Conservation (phyloP, 768 basidiomycete genomes). For the Kondoa malvinella region DNA sequence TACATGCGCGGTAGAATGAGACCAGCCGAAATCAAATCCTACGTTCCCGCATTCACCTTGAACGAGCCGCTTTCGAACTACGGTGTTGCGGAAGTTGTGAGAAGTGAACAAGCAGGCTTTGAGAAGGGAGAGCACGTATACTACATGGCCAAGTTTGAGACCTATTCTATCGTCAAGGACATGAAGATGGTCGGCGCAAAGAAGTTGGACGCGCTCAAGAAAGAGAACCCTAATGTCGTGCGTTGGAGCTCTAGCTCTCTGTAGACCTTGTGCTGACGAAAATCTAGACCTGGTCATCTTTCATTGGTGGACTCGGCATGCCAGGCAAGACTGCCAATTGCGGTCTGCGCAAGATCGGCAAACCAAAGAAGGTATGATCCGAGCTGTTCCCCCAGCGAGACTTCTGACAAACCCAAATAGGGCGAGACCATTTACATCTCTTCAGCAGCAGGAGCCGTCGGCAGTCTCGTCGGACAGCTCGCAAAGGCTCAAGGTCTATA, state of each 20-base stretch:
- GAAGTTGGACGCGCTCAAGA: constrained; percentile 12
- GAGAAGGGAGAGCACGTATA: constrained; percentile 26
- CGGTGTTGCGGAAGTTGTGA: constrained; percentile 27
- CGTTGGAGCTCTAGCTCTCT: neutral
- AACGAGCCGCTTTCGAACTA: constrained; percentile 20
- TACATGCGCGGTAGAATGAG: constrained; percentile 28
- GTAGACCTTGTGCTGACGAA: neutral
- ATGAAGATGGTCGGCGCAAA: constrained; percentile 10
- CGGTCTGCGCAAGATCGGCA: neutral
- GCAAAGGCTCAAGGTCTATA: constrained; percentile 39
- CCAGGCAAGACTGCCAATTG: constrained; percentile 26
- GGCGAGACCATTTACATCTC: constrained; percentile 42
- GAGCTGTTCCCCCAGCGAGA: no score
- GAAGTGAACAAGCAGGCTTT: constrained; percentile 21
- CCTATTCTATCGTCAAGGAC: constrained; percentile 16
- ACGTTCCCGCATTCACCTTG: constrained; percentile 26
- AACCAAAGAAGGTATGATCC: constrained; percentile 1
- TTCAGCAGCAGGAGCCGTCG: constrained; percentile 42
- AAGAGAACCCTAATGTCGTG: constrained; percentile 15
- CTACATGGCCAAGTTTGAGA: constrained; percentile 17
- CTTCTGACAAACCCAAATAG: constrained; percentile 36
- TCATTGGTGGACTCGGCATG: constrained; percentile 30
- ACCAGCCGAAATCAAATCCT: constrained; percentile 21
- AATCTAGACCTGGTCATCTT: constrained; percentile 3
- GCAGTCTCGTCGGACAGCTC: constrained; percentile 43